Evolutionary conservation across 495 filamentous ascomycete species (phyloP).

Genomic region (Annulohypoxylon moriforme): DNA sequence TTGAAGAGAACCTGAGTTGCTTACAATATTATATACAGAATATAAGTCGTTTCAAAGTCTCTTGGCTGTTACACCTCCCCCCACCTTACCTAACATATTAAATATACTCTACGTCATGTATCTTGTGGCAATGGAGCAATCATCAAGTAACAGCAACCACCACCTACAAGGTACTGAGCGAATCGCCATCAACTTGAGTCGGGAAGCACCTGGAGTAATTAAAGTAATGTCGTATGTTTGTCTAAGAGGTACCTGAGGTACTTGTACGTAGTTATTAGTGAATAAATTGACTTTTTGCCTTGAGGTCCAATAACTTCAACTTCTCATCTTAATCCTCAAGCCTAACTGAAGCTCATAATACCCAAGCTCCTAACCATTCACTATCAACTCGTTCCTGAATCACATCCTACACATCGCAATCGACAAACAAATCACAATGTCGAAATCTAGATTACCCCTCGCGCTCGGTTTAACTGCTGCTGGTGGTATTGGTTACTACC

Average conservation of each 20-base stretch:
- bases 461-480: slow-evolving; percentile 71
- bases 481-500: slow-evolving; percentile 85
- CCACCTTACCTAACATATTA: slow-evolving; percentile 20
- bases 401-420: background rate
- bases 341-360: background rate
- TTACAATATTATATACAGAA: background rate
- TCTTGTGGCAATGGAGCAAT: slow-evolving; percentile 39
- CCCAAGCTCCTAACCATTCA: background rate
- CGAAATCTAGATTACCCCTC: slow-evolving; percentile 66
- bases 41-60: slow-evolving; percentile 31
- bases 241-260: background rate
- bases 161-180: slow-evolving; percentile 14
- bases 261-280: slow-evolving; percentile 22
- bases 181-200: slow-evolving; percentile 22
- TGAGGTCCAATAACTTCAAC: slow-evolving; percentile 30
- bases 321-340: slow-evolving; percentile 23
- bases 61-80: slow-evolving; percentile 10
- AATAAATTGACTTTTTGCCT: slow-evolving; percentile 28
- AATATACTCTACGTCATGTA: slow-evolving; percentile 40
- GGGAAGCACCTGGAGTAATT: slow-evolving; percentile 24
- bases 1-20: slow-evolving; percentile 15
- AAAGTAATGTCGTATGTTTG: slow-evolving; percentile 32
- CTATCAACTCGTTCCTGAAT: slow-evolving; percentile 14
- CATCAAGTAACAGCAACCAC: slow-evolving; percentile 26
- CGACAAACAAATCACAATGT: slow-evolving; percentile 53